Percentiles rank a stretch among this genome's conserved stretches.
These are phyloP conservation scores for Eremothecium gossypii DNA, from an alignment of 1,139 yeast genomes.

Conservation along the genomic window DNA sequence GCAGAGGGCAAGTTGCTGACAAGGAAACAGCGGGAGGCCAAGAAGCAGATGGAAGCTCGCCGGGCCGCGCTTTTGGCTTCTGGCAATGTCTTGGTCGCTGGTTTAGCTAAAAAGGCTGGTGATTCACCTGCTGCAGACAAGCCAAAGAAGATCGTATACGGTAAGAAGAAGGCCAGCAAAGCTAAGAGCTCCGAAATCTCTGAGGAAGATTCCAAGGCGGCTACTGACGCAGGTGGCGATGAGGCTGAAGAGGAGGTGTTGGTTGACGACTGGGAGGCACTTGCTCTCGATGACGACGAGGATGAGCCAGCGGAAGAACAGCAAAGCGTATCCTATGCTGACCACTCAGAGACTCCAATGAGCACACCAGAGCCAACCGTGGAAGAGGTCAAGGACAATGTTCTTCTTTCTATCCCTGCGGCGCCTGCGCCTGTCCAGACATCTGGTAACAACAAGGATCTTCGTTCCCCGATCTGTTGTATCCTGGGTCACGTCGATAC, in stretches of 20 bases:
- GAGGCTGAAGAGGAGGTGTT: slow-evolving; percentile 43
- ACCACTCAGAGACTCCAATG: slow-evolving; percentile 7
- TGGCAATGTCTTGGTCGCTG: slow-evolving; percentile 69
- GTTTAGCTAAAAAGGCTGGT: slow-evolving; percentile 40
- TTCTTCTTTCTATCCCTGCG: slow-evolving; percentile 9
- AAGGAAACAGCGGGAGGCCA: slow-evolving; percentile 92
- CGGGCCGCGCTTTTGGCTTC: slow-evolving; percentile 75
- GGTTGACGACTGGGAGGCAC: slow-evolving; percentile 59
- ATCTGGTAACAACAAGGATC: slow-evolving; percentile 33
- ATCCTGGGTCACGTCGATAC: slow-evolving; percentile 99
- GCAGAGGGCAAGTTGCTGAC: slow-evolving; percentile 89
- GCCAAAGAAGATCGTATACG: slow-evolving; percentile 67
- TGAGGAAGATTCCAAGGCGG: slow-evolving; percentile 14
- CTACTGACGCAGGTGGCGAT: slow-evolving; percentile 21
- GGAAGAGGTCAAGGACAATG: slow-evolving; percentile 13
- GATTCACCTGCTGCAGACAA: slow-evolving; percentile 34
- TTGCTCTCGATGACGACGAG: slow-evolving; percentile 49
- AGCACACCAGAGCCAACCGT: slow-evolving; percentile 23
- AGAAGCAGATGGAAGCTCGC: slow-evolving; percentile 78
- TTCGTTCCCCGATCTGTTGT: slow-evolving; percentile 98
- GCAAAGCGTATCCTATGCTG: slow-evolving; percentile 10
- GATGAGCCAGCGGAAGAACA: slow-evolving; percentile 19
- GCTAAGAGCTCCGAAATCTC: slow-evolving; percentile 26
- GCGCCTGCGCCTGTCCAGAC: slow-evolving; percentile 15
- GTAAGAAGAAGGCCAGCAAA: slow-evolving; percentile 54